Evolutionary conservation across 1,284 basidiomycete genomes (phyloP).

Genomic region (Retiboletus flavoniger): DNA sequence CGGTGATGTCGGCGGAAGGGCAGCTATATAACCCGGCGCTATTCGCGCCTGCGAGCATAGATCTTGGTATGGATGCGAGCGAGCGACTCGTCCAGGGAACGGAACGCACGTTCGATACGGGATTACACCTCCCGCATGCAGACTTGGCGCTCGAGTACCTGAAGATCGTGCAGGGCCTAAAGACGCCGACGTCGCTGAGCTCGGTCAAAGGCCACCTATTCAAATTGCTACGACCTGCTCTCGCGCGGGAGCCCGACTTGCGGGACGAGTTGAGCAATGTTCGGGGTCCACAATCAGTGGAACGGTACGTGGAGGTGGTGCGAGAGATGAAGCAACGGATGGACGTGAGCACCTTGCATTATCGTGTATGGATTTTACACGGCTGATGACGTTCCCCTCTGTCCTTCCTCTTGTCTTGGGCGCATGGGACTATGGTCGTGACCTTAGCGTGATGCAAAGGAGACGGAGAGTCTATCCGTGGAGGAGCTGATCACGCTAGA

Average conservation of each 20-base stretch:
- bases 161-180: slow-evolving; percentile 69
- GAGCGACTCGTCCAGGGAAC: background rate
- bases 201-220: slow-evolving; percentile 93
- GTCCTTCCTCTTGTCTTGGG: background rate
- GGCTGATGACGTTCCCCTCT: background rate
- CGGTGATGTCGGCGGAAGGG: slow-evolving; percentile 94
- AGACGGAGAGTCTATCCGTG: slow-evolving; percentile 36
- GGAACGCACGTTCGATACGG: slow-evolving; percentile 32
- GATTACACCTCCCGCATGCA: slow-evolving; percentile 59
- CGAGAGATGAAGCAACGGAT: slow-evolving; percentile 66
- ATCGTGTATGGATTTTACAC: background rate
- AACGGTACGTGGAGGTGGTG: slow-evolving; percentile 58
- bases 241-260: slow-evolving; percentile 70
- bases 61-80: background rate
- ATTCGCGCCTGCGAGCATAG: slow-evolving; percentile 44
- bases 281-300: slow-evolving; percentile 40
- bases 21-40: slow-evolving; percentile 92
- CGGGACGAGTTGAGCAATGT: slow-evolving; percentile 67
- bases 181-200: slow-evolving; percentile 71
- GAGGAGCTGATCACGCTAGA: slow-evolving; percentile 52
- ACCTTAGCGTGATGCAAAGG: slow-evolving; percentile 45
- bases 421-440: background rate
- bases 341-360: slow-evolving; percentile 45
- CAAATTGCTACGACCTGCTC: slow-evolving; percentile 82
- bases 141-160: slow-evolving; percentile 85